Evolutionary conservation across 202 grass and related monocot genomes (phyloP).

Genomic region (Schoenoplectus tabernaemontani): DNA sequence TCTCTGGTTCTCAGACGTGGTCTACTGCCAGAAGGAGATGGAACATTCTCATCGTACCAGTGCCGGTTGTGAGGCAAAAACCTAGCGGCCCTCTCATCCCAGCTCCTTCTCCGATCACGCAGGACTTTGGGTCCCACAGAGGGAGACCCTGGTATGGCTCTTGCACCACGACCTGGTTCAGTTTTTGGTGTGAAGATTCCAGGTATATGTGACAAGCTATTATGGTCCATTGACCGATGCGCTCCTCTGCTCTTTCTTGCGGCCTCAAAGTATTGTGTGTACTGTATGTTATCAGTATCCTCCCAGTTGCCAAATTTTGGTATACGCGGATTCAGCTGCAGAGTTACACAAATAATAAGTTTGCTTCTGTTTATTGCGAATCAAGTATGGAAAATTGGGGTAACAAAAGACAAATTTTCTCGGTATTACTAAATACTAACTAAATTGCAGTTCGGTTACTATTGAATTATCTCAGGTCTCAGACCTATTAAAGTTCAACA

Average conservation of each 20-base stretch:
- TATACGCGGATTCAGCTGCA: slow-evolving; percentile 43
- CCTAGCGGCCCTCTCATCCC: slow-evolving; percentile 30
- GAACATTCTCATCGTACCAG: slow-evolving; percentile 35
- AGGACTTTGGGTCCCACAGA: slow-evolving; percentile 22
- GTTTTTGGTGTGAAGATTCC: slow-evolving; percentile 28
- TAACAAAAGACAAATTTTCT: neutral
- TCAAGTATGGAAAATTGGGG: neutral
- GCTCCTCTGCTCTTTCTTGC: slow-evolving; percentile 53
- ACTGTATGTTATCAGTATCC: slow-evolving; percentile 37
- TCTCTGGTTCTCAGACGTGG: slow-evolving; percentile 40
- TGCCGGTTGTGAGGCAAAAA: slow-evolving; percentile 47
- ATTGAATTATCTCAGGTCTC: neutral
- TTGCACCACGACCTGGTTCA: slow-evolving; percentile 26
- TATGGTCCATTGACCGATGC: slow-evolving; percentile 38
- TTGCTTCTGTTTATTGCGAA: neutral
- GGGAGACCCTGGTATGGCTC: slow-evolving; percentile 29
- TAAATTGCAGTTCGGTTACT: neutral
- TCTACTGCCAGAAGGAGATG: slow-evolving; percentile 52
- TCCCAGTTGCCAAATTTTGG: slow-evolving; percentile 85
- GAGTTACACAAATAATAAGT: neutral
- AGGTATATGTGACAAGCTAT: slow-evolving; percentile 27
- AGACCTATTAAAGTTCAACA: neutral
- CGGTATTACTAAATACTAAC: neutral
- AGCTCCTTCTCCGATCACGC: slow-evolving; percentile 37
- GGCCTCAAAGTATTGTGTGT: slow-evolving; percentile 64